Evolutionary conservation across 371 early-diverging fungal species (phyloP).

Genomic region (Mucor irregularis): DNA sequence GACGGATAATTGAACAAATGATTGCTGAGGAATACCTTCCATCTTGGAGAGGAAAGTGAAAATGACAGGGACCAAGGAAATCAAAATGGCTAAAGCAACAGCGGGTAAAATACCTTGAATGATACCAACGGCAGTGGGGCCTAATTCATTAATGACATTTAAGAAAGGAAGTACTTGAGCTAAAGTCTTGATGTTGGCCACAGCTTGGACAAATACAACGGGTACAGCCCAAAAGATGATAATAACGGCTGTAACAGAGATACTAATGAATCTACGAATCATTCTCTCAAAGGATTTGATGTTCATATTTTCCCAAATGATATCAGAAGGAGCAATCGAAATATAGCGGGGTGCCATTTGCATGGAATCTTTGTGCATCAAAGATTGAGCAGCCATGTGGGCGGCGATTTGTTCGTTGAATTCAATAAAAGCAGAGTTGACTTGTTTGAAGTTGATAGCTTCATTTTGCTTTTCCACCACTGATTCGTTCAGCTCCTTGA

Average conservation of each 20-base stretch:
- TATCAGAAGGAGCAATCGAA: constrained; percentile 73
- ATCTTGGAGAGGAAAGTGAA: constrained; percentile 64
- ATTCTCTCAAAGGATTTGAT: constrained; percentile 58
- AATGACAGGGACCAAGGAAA: constrained; percentile 71
- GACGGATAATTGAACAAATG: constrained; percentile 61
- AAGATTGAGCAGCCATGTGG: constrained; percentile 81
- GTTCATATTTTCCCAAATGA: constrained; percentile 84
- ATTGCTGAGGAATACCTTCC: constrained; percentile 70
- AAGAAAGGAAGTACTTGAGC: constrained; percentile 52
- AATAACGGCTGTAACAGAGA: constrained; percentile 47
- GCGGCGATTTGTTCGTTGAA: constrained; percentile 80
- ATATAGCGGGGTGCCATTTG: constrained; percentile 68
- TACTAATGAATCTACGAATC: constrained; percentile 55
- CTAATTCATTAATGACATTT: constrained; percentile 31
- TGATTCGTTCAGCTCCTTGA: constrained; percentile 54
- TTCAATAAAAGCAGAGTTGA: constrained; percentile 77
- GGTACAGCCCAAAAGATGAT: constrained; percentile 76
- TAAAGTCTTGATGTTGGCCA: constrained; percentile 67
- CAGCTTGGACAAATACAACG: constrained; percentile 59
- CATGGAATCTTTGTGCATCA: constrained; percentile 66
- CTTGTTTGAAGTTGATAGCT: constrained; percentile 20
- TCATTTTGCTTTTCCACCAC: constrained; percentile 45
- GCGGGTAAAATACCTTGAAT: constrained; percentile 84
- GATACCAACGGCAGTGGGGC: constrained; percentile 52
- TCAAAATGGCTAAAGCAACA: constrained; percentile 67